Evolutionary conservation across 331 rosid genomes (phyloP).

Genomic region (Quercus lobata): DNA sequence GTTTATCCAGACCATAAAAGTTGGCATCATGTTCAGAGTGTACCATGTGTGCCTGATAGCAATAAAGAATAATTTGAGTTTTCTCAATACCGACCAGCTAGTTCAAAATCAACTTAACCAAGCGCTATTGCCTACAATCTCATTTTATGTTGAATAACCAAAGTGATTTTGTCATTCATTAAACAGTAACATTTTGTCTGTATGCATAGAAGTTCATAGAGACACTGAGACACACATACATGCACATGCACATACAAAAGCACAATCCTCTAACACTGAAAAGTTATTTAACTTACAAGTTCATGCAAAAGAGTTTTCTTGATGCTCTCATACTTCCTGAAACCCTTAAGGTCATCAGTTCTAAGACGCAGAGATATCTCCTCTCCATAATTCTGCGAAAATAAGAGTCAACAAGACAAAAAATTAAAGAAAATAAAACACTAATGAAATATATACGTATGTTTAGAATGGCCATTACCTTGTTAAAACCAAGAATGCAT

Average conservation of each 20-base stretch:
- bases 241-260: not conserved
- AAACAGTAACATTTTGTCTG: not conserved
- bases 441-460: not conserved
- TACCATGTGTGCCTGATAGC: constrained; percentile 88
- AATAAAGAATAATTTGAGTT: constrained; percentile 23
- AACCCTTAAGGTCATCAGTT: constrained; percentile 92
- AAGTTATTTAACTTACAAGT: constrained; percentile 58
- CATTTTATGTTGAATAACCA: not conserved
- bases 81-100: constrained; percentile 6
- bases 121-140: not conserved
- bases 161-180: not conserved
- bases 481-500: constrained; percentile 89
- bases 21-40: constrained; percentile 79
- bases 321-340: constrained; percentile 80
- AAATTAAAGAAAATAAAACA: not conserved
- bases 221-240: not conserved
- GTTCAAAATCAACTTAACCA: not conserved
- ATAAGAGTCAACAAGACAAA: constrained; percentile 19
- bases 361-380: constrained; percentile 96
- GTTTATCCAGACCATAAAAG: constrained; percentile 78
- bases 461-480: constrained; percentile 42
- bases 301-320: constrained; percentile 96
- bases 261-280: not conserved
- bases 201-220: not conserved
- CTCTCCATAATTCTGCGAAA: constrained; percentile 75